Evolutionary conservation across 768 basidiomycete genomes (phyloP).

Genomic region (Suillus placidus): DNA sequence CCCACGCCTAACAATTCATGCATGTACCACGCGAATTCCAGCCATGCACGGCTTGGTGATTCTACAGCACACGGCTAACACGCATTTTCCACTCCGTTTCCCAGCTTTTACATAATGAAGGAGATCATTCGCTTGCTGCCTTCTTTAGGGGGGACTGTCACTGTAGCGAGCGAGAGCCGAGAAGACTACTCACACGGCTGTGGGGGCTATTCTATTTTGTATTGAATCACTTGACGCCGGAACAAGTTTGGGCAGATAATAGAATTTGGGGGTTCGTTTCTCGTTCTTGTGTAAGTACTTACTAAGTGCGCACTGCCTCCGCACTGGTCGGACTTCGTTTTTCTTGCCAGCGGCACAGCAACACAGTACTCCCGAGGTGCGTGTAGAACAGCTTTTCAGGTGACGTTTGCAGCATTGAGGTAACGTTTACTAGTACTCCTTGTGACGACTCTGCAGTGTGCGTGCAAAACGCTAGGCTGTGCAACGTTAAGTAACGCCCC

Average conservation of each 20-base stretch:
- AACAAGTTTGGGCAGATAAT: not conserved
- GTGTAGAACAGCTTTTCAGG: not conserved
- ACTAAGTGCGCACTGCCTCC: not conserved
- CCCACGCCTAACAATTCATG: not conserved
- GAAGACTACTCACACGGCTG: not conserved
- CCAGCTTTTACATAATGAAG: not conserved
- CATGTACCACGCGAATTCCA: conserved; percentile 24
- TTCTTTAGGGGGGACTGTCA: not conserved
- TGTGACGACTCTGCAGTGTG: not conserved
- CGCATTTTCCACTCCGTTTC: not conserved
- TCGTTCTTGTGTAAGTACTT: not conserved
- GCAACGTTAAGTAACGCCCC: conserved; percentile 3
- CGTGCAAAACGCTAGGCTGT: not conserved
- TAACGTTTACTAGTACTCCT: not conserved
- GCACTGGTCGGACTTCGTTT: not conserved
- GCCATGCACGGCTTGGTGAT: conserved; percentile 27
- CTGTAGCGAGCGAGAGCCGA: not conserved
- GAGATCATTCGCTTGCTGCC: not conserved
- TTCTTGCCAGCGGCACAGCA: not conserved
- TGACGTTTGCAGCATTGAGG: not conserved
- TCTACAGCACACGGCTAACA: conserved; percentile 21
- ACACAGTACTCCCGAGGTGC: not conserved
- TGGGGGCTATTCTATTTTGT: not conserved
- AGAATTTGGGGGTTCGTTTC: not conserved
- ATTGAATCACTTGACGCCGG: not conserved